Evolutionary conservation across 371 early-diverging fungal genomes (phyloP).

Genomic region (Syncephalastrum monosporum): DNA sequence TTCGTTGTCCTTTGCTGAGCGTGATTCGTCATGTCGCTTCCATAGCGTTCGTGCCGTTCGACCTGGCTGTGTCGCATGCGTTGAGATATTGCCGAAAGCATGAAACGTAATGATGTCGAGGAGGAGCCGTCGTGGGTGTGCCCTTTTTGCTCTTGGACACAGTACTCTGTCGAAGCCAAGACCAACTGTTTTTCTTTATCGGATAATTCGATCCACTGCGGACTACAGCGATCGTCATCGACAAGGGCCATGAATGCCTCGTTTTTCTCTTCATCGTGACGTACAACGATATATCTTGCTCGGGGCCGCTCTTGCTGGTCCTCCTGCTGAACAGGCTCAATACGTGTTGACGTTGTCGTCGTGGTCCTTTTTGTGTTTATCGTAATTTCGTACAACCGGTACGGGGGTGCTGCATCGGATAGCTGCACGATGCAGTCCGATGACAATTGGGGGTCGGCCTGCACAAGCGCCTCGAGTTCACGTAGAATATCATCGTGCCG

Average conservation of each 20-base stretch:
- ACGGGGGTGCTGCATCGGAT: conserved; percentile 18
- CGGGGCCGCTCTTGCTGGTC: conserved; percentile 11
- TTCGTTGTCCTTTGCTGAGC: no score
- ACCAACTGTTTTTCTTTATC: no score
- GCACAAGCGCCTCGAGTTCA: no score
- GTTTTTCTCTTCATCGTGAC: conserved; percentile 30
- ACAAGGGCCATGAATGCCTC: conserved; percentile 43
- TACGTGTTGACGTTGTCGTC: conserved; percentile 31
- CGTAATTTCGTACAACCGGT: conserved; percentile 37
- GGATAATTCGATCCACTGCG: no score
- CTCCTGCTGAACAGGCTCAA: conserved; percentile 31
- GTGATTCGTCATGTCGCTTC: neutral
- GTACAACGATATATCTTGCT: conserved; percentile 34
- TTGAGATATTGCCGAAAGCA: conserved; percentile 55
- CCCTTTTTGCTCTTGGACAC: neutral
- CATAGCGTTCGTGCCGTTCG: conserved; percentile 32
- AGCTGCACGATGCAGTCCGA: neutral
- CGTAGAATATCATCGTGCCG: no score
- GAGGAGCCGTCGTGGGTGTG: neutral
- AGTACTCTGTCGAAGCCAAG: neutral
- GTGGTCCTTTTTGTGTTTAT: conserved; percentile 32
- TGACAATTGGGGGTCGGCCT: no score
- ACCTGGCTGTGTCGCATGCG: conserved; percentile 45
- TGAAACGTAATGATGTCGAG: conserved; percentile 21
- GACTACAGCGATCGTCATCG: conserved; percentile 5